phyloP scores from a whole-genome alignment of 345 rosid genomes.

The Aquilaria sinensis region DNA sequence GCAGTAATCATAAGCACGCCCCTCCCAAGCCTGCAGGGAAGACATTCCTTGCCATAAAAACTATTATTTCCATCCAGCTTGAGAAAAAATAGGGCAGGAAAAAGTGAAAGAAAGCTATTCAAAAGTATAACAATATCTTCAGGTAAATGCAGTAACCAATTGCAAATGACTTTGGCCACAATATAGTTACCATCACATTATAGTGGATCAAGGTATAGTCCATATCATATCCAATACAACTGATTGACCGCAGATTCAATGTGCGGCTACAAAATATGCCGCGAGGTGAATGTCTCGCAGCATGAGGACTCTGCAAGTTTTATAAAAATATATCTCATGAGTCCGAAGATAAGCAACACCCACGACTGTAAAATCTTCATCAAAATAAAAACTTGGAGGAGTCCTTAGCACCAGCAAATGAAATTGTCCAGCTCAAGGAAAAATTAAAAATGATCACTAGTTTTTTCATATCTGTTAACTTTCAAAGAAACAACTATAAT shows the following conservation, averaged over 20 bases:
- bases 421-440: not conserved
- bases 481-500: not conserved
- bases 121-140: not conserved
- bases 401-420: not conserved
- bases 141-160: not conserved
- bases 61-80: not conserved
- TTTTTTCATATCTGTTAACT: not conserved
- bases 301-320: conserved; percentile 64
- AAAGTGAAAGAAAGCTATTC: not conserved
- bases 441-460: not conserved
- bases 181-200: conserved; percentile 63
- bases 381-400: not conserved
- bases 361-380: too few relatives aligned
- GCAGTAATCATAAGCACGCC: conserved; percentile 94
- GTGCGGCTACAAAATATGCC: conserved; percentile 97
- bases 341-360: conserved; percentile 1
- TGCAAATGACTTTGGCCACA: conserved; percentile 1
- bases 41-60: conserved; percentile 9
- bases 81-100: not conserved
- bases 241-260: conserved; percentile 85
- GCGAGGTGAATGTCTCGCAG: conserved; percentile 73
- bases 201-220: conserved; percentile 96
- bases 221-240: conserved; percentile 98
- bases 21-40: conserved; percentile 90
- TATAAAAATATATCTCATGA: conserved; percentile 8